These are phyloP conservation scores for Hypoxylon sp. DNA, from an alignment of 2,329 filamentous ascomycete species.

Conservation along the genomic window DNA sequence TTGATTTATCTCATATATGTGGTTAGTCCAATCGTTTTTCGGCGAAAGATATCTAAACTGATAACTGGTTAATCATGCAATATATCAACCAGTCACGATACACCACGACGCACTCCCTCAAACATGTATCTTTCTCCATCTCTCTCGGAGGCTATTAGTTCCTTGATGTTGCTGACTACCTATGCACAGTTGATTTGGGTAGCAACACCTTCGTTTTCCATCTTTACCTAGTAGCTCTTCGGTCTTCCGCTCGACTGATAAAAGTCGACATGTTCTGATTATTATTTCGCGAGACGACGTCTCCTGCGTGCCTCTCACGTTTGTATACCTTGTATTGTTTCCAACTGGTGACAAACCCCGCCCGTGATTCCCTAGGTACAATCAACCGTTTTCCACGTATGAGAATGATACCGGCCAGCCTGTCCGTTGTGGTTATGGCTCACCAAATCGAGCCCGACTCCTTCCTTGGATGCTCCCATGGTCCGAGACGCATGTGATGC, in stretches of 20 bases:
- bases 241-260: constrained; percentile 20
- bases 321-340: constrained; percentile 21
- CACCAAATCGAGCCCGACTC: constrained; percentile 22
- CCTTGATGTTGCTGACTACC: constrained; percentile 37
- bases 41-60: not conserved
- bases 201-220: constrained; percentile 37
- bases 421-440: constrained; percentile 29
- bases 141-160: constrained; percentile 30
- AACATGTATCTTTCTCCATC: constrained; percentile 3
- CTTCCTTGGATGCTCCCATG: constrained; percentile 12
- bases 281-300: constrained; percentile 37
- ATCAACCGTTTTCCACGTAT: constrained; percentile 30
- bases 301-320: constrained; percentile 19
- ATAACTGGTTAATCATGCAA: not conserved
- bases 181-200: constrained; percentile 39
- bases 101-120: constrained; percentile 30
- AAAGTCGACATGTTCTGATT: constrained; percentile 24
- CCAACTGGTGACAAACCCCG: constrained; percentile 11
- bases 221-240: constrained; percentile 8
- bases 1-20: not conserved
- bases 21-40: not conserved
- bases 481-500: constrained; percentile 21
- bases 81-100: constrained; percentile 32
- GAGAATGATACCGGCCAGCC: constrained; percentile 35
- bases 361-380: constrained; percentile 16